Base-by-base conservation (phyloP, 306 rosid species). In the Castanea mollissima region DNA sequence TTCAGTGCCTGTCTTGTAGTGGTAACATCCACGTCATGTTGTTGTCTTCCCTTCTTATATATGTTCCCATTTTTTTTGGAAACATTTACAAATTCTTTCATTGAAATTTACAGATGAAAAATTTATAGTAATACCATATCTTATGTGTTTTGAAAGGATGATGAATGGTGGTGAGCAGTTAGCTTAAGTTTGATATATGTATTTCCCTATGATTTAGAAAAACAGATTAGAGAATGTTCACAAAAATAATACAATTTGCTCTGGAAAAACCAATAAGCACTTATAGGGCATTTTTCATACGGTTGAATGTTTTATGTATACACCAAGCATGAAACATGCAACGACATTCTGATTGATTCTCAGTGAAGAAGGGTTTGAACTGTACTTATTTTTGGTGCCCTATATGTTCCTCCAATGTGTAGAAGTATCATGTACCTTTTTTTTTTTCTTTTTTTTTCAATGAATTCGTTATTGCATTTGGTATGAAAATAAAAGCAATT, bases 1-100 rank as follows among this genome's bases (percentile, higher is more conserved):
- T 84, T 92, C 97, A 41, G 95, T 91, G 51, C 97, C 90, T 54
- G 95, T 91, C 62, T 82, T 91, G 85, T 94, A 94, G 91, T 82
- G 85, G 86, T 86, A 74, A 76, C 76, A 78, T 78, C 74, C 69
- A 13, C 70, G 55, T 54, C 57, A 58, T 21, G n/a, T 54, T 55
- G 23, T 41, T 73, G 80, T 84, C 73, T 57, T 80, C 59, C 57
- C 58, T 71, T 46, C 31, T 56, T 71, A 59, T 18, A 71, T 82
- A 60, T 74, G 57, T 81, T 55, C 89, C 88, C 90, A 88, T 84
- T 83, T 94, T 91, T 91, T 87, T 71, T 84, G 88, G 46, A 85
- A 84, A 79, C 80, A 56, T 83, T 87, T 74, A 85, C 88, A 76
- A 80, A 94, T 94, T 94, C 98, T 94, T 94, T 94, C 86, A 91